Evolutionary conservation across 2,329 filamentous ascomycete genomes (phyloP), one percentile per base, ranked within the genome.

Genomic region (Cladosporium phlei): DNA sequence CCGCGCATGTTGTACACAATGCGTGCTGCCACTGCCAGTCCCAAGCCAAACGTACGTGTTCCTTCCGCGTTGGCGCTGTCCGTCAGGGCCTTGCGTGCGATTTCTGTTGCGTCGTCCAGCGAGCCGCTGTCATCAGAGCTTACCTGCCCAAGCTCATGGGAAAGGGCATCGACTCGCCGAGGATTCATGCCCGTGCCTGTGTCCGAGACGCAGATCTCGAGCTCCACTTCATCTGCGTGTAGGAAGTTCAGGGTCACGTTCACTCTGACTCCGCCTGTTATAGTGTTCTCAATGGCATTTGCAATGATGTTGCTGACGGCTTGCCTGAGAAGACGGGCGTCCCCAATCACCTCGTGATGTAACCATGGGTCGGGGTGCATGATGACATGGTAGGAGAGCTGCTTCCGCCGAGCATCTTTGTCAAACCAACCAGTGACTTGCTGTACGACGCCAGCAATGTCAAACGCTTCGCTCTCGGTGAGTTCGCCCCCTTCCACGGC

Each of bases 1-100:
- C 89, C 90, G 49, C 91, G 84, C 86, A 95, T 93, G 59, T 89
- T 95, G n/a, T 83, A 79, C 24, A 95, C 76, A 27, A 88, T 87
- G 28, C 89, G 80, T 12, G 87, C 86, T n/a, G 95, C 89, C 10
- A 94, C 75, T 0, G 89, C 89, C n/a, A 95, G 74, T 0, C 89
- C 90, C 8, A 95, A 75, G 0, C 90, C 90, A 1, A 95, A 67
- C 0, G 81, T 82, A 8, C 70, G 68, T 4, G 57, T 57, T 14
- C 54, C 42, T 48, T 59, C 61, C 2, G 64, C 33, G 4, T 58
- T 53, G 25, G 66, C 65, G 2, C 64, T 51, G 11, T 68, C 66
- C 4, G 54, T 42, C 12, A 57, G 25, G 7, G 52, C n/a, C n/a
- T 25, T 30, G 55, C 66, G 52, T 39, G 35, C 11, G 38, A 69